Evolutionary conservation across 257 asterid species (phyloP), one percentile per base, ranked within the genome.

Genomic region (Nyctanthes arbortristis): DNA sequence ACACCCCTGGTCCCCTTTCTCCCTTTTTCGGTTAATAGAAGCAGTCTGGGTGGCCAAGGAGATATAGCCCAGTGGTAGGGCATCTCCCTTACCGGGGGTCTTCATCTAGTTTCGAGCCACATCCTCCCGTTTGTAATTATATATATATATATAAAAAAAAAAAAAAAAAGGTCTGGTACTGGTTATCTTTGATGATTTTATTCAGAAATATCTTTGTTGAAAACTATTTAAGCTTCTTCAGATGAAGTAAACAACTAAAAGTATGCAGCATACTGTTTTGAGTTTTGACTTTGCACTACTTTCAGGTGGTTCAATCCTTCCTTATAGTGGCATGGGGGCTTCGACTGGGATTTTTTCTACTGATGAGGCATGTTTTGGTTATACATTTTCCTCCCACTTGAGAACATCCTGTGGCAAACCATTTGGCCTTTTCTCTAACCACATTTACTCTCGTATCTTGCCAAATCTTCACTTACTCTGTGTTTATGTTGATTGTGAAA

Each of bases 291-390:
- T 61, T 63, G 16, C 57, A 33, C 52, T 52, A 45, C 49, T 71
- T 65, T 82, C 93, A 91, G 99, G 93, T 91, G 83, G 77, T 88
- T 67, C 66, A 87, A 70, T 82, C 97, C 33, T 24, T 84, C 78
- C 89, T 94, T 66, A 95, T 81, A 20, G 82, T 88, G 63, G 34
- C 81, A 39, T 94, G 99, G 97, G 99, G 99, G 67, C 95, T 91
- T 72, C 97, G 99, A 24, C 81, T 94, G 40, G 97, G 88, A 20
- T 20, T 85, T 18, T 91, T 94, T 78, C 86, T 91, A 31, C 76
- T 91, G 68, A 83, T 91, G 96, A 94, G 99, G 99, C 89, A 47
- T 52, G 70, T 61, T 49, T 36, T 65, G 52, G 31, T 27, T 66
- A 13, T 61, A 7, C 31, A 30, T 45, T 49, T 66, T 67, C 66